Conservation (phyloP, 129 eudicot species). For the Gnaphalium uliginosum region DNA sequence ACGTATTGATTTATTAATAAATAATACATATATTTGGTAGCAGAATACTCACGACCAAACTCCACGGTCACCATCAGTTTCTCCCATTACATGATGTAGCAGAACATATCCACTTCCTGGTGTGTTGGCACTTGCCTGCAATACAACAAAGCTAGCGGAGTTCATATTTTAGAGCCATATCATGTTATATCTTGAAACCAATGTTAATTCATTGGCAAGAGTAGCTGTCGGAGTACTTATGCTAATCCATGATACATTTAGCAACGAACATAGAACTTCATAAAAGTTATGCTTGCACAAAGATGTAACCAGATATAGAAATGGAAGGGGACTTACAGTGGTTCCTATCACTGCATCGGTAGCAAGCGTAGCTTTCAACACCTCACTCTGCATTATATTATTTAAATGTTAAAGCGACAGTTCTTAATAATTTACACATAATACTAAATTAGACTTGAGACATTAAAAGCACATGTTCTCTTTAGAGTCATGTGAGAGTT, state of each 20-base stretch:
- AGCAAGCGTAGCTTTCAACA: slow-evolving; percentile 95
- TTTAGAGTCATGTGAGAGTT: too few species aligned
- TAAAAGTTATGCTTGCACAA: slow-evolving; percentile 3
- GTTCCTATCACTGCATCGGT: slow-evolving; percentile 98
- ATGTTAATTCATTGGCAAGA: slow-evolving; percentile 8
- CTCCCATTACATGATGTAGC: slow-evolving; percentile 99
- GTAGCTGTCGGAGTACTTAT: background rate
- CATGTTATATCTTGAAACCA: slow-evolving; percentile 6
- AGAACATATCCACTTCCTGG: slow-evolving; percentile 98
- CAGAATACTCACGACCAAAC: slow-evolving; percentile 93
- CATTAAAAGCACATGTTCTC: too few species aligned
- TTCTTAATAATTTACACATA: too few species aligned
- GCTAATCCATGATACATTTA: background rate
- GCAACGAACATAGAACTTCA: background rate
- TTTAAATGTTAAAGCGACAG: background rate
- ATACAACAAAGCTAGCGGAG: slow-evolving; percentile 22
- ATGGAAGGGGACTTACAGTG: slow-evolving; percentile 52
- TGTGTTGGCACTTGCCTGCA: slow-evolving; percentile 75
- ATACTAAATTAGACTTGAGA: too few species aligned
- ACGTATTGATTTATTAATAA: slow-evolving; percentile 15
- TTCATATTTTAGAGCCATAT: slow-evolving; percentile 1
- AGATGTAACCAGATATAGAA: slow-evolving; percentile 9
- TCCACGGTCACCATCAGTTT: slow-evolving; percentile 96
- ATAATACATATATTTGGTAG: slow-evolving; percentile 1
- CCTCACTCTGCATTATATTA: slow-evolving; percentile 56